Conservation (phyloP, 805 yeast species). For the Pichia cabralensis region DNA sequence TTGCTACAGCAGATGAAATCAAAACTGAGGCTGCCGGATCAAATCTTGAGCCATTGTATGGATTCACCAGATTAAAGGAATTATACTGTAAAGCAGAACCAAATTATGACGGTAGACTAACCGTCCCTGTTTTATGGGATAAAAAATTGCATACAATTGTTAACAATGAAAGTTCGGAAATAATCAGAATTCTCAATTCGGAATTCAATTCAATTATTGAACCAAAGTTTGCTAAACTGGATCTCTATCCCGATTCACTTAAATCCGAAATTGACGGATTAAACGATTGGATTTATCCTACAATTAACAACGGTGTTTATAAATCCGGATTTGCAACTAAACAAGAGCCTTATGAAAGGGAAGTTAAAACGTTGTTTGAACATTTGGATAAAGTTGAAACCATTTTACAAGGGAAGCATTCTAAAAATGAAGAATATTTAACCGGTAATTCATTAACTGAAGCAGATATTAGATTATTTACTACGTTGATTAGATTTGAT, state of each 20-base stretch:
- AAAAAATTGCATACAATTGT: conserved; percentile 74
- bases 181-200: conserved; percentile 72
- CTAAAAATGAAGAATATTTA: conserved; percentile 31
- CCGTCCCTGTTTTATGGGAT: conserved; percentile 94
- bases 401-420: conserved; percentile 39
- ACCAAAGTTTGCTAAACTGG: conserved; percentile 37
- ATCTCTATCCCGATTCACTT: conserved; percentile 53
- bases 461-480: conserved; percentile 79
- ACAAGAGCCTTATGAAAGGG: conserved; percentile 71
- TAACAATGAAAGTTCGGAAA: conserved; percentile 84
- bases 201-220: conserved; percentile 57
- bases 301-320: conserved; percentile 88
- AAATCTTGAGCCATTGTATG: conserved; percentile 52
- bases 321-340: conserved; percentile 82
- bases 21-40: conserved; percentile 27
- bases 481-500: conserved; percentile 86
- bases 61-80: conserved; percentile 51
- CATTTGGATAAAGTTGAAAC: conserved; percentile 63
- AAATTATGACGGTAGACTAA: conserved; percentile 70
- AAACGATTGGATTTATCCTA: conserved; percentile 75
- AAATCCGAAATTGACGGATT: conserved; percentile 58
- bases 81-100: conserved; percentile 69
- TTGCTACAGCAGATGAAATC: conserved; percentile 39
- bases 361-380: conserved; percentile 52
- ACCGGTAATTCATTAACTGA: conserved; percentile 68